Evolutionary conservation across 768 basidiomycete species (phyloP).

Genomic region (Dioszegia hungarica): DNA sequence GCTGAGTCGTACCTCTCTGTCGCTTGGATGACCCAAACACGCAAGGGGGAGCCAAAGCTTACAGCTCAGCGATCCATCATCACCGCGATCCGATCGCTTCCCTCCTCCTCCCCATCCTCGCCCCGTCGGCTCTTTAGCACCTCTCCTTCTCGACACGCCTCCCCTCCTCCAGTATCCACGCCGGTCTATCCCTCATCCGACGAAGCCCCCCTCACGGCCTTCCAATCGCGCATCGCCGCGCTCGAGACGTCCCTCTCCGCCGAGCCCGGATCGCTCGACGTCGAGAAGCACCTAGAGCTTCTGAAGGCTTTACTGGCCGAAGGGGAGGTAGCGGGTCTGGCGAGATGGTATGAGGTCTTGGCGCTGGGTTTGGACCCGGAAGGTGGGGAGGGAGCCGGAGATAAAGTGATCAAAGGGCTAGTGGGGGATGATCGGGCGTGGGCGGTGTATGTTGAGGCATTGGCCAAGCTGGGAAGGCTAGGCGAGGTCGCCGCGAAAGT

Average conservation of each 20-base stretch:
- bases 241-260: slow-evolving; percentile 32
- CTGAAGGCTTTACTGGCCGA: slow-evolving; percentile 32
- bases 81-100: too few relatives aligned
- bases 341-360: slow-evolving; percentile 37
- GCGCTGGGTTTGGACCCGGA: slow-evolving; percentile 19
- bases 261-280: neutral
- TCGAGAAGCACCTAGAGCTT: slow-evolving; percentile 30
- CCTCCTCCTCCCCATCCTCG: neutral
- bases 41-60: too few relatives aligned
- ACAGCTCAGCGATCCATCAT: too few relatives aligned
- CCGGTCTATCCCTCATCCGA: neutral
- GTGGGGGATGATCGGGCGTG: slow-evolving; percentile 22
- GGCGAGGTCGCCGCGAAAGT: slow-evolving; percentile 58
- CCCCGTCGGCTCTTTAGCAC: neutral
- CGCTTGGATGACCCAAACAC: too few relatives aligned
- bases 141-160: neutral
- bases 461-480: slow-evolving; percentile 28
- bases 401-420: slow-evolving; percentile 11
- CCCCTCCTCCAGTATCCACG: neutral
- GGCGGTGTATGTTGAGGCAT: slow-evolving; percentile 18
- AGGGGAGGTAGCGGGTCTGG: slow-evolving; percentile 22
- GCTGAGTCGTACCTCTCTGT: too few relatives aligned
- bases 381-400: neutral
- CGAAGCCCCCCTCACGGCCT: slow-evolving; percentile 26
- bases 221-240: slow-evolving; percentile 35